phyloP scores from a whole-genome alignment of 73 alveolate genomes.

The Breviolum minutum region DNA sequence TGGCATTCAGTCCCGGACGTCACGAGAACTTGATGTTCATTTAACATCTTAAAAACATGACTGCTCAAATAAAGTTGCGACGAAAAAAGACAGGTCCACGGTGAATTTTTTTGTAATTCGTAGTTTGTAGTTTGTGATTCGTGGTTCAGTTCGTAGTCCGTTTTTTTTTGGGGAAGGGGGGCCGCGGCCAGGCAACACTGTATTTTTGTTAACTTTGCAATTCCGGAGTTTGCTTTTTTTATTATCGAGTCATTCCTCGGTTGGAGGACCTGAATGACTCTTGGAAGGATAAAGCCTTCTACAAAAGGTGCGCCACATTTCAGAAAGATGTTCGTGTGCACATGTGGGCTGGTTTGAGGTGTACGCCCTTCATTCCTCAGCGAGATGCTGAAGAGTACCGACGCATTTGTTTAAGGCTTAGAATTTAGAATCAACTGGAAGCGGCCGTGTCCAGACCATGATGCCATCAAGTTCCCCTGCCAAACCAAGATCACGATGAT shows the following conservation, averaged over 20 bases:
- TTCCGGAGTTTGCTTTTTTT: background rate
- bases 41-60: too few relatives aligned
- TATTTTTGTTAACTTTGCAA: too few relatives aligned
- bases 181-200: too few relatives aligned
- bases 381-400: conserved; percentile 83
- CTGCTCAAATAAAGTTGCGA: too few relatives aligned
- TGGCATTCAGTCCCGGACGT: too few relatives aligned
- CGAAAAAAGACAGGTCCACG: too few relatives aligned
- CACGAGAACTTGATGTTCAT: too few relatives aligned
- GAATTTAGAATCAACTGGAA: background rate
- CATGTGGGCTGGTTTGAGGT: background rate
- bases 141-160: too few relatives aligned
- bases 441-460: too few relatives aligned
- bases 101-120: too few relatives aligned
- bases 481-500: conserved; percentile 52
- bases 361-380: conserved; percentile 65
- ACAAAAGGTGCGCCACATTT: background rate
- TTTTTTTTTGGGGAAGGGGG: too few relatives aligned
- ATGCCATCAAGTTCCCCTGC: background rate
- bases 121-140: too few relatives aligned
- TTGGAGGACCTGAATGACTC: conserved; percentile 63
- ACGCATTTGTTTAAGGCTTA: background rate
- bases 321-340: background rate
- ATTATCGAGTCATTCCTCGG: background rate
- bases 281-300: conserved; percentile 65